Percentiles rank a stretch among this genome's conserved stretches.
Conservation (phyloP, 2,329 filamentous ascomycete genomes). For the Nothophoma quercina region DNA sequence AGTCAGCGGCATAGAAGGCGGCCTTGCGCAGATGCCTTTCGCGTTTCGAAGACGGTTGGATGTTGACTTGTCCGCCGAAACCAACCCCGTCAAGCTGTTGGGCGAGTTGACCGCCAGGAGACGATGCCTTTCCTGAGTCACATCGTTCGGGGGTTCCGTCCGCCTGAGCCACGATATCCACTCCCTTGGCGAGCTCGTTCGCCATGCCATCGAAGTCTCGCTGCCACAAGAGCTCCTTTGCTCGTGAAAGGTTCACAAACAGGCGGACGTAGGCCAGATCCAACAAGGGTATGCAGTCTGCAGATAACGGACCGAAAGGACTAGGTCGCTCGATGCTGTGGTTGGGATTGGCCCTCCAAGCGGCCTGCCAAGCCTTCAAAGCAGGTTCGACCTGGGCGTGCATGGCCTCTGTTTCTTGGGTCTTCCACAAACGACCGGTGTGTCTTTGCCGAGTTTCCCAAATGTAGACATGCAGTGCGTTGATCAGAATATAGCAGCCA, state of each 20-base stretch:
- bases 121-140: slow-evolving; percentile 36
- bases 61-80: slow-evolving; percentile 40
- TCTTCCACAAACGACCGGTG: slow-evolving; percentile 86
- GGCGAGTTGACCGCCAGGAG: slow-evolving; percentile 32
- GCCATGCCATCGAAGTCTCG: slow-evolving; percentile 92
- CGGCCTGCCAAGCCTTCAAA: slow-evolving; percentile 90
- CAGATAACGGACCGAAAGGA: slow-evolving; percentile 83
- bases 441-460: slow-evolving; percentile 96
- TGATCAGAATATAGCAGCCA: slow-evolving; percentile 89
- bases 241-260: slow-evolving; percentile 90
- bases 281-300: slow-evolving; percentile 88
- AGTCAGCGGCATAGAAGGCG: slow-evolving; percentile 94
- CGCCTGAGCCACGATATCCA: slow-evolving; percentile 76
- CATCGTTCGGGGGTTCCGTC: slow-evolving; percentile 65
- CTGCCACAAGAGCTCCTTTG: slow-evolving; percentile 94
- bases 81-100: slow-evolving; percentile 36
- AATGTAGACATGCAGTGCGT: slow-evolving; percentile 96
- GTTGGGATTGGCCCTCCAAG: slow-evolving; percentile 85
- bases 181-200: slow-evolving; percentile 80
- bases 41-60: slow-evolving; percentile 67
- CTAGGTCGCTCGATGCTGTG: slow-evolving; percentile 87
- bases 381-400: slow-evolving; percentile 94
- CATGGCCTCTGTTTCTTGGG: slow-evolving; percentile 93
- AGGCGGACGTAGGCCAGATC: slow-evolving; percentile 92
- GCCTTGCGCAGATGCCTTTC: slow-evolving; percentile 91